Evolutionary conservation across 768 basidiomycete genomes (phyloP).

Genomic region (Pleurotus ostreatus): DNA sequence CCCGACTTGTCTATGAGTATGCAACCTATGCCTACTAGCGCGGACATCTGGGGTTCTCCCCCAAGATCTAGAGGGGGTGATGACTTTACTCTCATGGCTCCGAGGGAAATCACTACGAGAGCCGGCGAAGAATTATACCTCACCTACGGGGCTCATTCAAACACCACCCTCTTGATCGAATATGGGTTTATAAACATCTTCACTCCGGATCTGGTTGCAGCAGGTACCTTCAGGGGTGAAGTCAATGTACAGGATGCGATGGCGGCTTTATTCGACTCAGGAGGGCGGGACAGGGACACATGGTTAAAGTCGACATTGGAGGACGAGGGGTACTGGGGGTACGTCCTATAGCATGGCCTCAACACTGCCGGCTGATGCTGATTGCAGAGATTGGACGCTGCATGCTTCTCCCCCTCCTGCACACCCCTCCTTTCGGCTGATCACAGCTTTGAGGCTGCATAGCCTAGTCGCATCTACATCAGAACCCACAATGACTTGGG

Average conservation of each 20-base stretch:
- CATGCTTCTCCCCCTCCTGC: slow-evolving; percentile 56
- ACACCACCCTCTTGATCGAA: slow-evolving; percentile 76
- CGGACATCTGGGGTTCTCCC: slow-evolving; percentile 31
- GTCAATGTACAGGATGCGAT: slow-evolving; percentile 58
- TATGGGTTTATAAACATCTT: slow-evolving; percentile 77
- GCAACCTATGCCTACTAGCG: slow-evolving; percentile 33
- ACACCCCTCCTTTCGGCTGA: slow-evolving; percentile 78
- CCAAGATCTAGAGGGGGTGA: slow-evolving; percentile 33
- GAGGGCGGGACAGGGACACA: slow-evolving; percentile 29
- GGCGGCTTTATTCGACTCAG: slow-evolving; percentile 44
- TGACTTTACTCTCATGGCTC: slow-evolving; percentile 50
- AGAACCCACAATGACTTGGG: slow-evolving; percentile 20
- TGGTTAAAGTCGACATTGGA: slow-evolving; percentile 52
- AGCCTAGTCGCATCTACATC: slow-evolving; percentile 33
- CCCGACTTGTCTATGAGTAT: slow-evolving; percentile 32
- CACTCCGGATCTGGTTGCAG: slow-evolving; percentile 19
- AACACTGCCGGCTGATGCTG: neutral
- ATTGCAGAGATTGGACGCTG: slow-evolving; percentile 73
- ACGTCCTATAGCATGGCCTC: slow-evolving; percentile 15
- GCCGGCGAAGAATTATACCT: slow-evolving; percentile 68
- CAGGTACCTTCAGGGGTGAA: slow-evolving; percentile 40
- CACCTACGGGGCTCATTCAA: slow-evolving; percentile 78
- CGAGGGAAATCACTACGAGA: slow-evolving; percentile 33
- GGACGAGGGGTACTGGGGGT: slow-evolving; percentile 85
- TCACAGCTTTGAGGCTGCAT: slow-evolving; percentile 67